Evolutionary conservation across 2,329 filamentous ascomycete genomes (phyloP), one percentile per base, ranked within the genome.

Genomic region (Pleurostoma richardsiae): DNA sequence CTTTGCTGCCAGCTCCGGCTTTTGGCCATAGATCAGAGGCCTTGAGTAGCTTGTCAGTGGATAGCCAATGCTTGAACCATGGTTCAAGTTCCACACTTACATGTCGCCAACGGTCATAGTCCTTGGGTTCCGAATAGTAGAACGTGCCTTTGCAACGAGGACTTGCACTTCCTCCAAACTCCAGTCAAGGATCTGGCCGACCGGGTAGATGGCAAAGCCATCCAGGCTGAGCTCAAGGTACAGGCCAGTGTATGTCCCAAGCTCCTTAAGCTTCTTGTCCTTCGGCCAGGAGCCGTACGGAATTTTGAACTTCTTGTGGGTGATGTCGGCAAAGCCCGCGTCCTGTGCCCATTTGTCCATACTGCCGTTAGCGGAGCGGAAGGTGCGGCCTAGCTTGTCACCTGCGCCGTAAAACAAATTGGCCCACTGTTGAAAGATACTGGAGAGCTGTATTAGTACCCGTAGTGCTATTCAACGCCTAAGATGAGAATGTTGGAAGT

Each of bases 211-310:
- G 1, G 49, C 62, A 40, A 65, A 65, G 1, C 61, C 62, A 5
- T 64, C 59, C 3, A 64, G 30, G n/a, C 57, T 59, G 39, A 54
- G 48, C 8, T 62, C 59, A 28, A 64, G 43, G 30, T 55, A 61
- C 10, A 55, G 19, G 5, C 52, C 43, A 43, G 69, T 42, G 50
- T 72, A 44, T 36, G 66, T 11, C 28, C 56, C 74, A 41, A 73
- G 61, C 46, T 70, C 63, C 49, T 70, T 73, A 27, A 71, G 61
- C 10, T 59, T 68, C 41, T 66, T 63, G 45, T 77, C 69, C 26
- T 65, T 69, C 0, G 74, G 67, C 75, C 74, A 78, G 1, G 61
- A 63, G 27, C 69, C 71, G 7, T 71, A 65, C 0, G 74, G 73
- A 1, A 76, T 56, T 52, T 73, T 70, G 47, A 66, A 61, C 10